Conservation (phyloP, 176 grass and related monocot genomes). For the Thinopyrum elongatum region DNA sequence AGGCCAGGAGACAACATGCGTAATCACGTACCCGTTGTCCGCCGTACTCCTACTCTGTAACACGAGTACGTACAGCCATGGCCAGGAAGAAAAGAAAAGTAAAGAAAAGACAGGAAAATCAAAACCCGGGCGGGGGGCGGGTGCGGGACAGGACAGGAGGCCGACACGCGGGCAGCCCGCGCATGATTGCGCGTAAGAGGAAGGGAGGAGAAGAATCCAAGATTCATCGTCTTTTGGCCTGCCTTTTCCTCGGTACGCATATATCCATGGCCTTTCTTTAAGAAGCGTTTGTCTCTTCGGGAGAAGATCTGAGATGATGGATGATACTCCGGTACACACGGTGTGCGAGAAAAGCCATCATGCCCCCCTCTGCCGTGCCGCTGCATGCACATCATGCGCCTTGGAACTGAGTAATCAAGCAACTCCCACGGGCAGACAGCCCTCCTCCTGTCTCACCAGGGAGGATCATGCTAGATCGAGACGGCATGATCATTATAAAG, state of each 20-base stretch:
- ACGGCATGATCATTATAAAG: constrained; percentile 37
- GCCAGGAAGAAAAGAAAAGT: background rate
- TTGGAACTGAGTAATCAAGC: constrained; percentile 10
- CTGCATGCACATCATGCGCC: constrained; percentile 29
- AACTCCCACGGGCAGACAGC: constrained; percentile 24
- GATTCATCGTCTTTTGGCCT: constrained; percentile 33
- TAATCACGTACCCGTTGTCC: background rate
- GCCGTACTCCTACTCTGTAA: background rate
- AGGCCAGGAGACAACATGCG: background rate
- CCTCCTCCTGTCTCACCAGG: constrained; percentile 33
- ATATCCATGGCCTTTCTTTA: constrained; percentile 27
- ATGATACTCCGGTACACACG: background rate
- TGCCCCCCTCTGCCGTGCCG: background rate
- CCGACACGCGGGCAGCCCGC: constrained; percentile 35
- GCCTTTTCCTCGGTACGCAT: background rate
- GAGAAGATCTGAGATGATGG: constrained; percentile 30
- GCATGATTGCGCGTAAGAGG: constrained; percentile 31
- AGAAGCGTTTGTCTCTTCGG: constrained; percentile 39
- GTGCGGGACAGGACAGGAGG: constrained; percentile 2
- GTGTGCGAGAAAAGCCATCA: background rate
- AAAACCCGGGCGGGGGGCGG: background rate
- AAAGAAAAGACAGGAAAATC: background rate
- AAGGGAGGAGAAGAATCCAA: constrained; percentile 44
- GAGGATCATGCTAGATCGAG: constrained; percentile 33
- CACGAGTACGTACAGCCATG: too few relatives aligned